phyloP scores from a whole-genome alignment of 306 rosid species.

The Malus orientalis region DNA sequence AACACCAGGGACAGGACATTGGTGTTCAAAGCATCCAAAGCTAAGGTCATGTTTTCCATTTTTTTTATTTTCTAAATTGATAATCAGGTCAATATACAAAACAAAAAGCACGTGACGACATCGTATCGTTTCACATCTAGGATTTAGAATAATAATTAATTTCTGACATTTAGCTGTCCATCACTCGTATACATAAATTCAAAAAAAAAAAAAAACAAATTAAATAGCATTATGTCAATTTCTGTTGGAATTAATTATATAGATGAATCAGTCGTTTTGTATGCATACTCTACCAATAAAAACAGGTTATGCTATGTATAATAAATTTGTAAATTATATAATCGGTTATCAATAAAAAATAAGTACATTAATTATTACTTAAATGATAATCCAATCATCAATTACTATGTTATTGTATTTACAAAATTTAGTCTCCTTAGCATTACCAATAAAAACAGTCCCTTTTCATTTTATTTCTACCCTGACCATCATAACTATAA shows the following conservation, averaged over 20 bases:
- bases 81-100: background rate
- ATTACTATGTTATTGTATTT: too few relatives aligned
- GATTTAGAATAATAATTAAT: background rate
- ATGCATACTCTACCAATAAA: background rate
- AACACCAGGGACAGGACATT: background rate
- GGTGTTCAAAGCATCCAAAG: background rate
- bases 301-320: too few relatives aligned
- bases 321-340: too few relatives aligned
- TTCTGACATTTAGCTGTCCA: background rate
- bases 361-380: too few relatives aligned
- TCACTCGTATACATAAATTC: background rate
- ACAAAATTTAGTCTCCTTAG: too few relatives aligned
- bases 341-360: too few relatives aligned
- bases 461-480: background rate
- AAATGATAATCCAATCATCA: too few relatives aligned
- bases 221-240: background rate
- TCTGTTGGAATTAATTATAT: background rate
- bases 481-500: too few relatives aligned
- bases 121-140: background rate
- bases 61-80: background rate
- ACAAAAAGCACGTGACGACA: background rate
- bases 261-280: background rate
- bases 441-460: background rate
- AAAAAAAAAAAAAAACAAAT: background rate
- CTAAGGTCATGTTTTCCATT: background rate